Base-by-base conservation (phyloP, 257 asterid species). In the Dorcoceras hygrometricum region DNA sequence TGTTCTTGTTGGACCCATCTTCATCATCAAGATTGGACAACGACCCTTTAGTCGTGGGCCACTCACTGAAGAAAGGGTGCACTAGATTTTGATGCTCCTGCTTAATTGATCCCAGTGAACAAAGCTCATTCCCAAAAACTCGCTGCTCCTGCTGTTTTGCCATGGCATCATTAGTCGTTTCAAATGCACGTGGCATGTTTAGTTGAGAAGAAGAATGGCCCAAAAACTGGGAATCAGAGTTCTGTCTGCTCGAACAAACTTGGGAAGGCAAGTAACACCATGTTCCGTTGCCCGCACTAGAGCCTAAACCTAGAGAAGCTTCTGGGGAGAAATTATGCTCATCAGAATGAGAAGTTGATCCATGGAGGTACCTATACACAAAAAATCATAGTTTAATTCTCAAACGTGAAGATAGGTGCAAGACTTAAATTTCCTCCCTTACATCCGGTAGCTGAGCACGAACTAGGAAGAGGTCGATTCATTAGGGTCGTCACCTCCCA, bases 51-150 rank as follows among this genome's bases (percentile, higher is more conserved):
- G 86, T 69, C 7, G 87, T 79, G 10, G 98, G 96, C 95, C 95
- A 87, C 82, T 92, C 96, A 4, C 86, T 88, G 31, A 92, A 92
- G 88, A 89, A 92, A 63, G 88, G 91, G 57, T 81, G 97, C 72
- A 92, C 87, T 0, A 88, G 84, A 23, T 84, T 84, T 54, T 74
- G 78, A 23, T 83, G 91, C 68, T 92, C 92, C 65, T 84, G 95
- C 79, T 88, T 86, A 51, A 51, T 63, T 20, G 84, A 14, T 23
- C 86, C 88, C 0, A 81, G 70, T 0, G 89, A 81, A 71, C 75
- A 77, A 2, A 79, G 71, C 53, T 86, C 95, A 18, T 78, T 80
- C 59, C 95, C 86, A 28, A 87, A 75, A 71, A 86, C 86, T 81
- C 90, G 96, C 57, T 83, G 95, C 51, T 86, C 91, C 27, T 77